These are phyloP conservation scores for Xylariaceae sp. DNA, from an alignment of 2,329 filamentous ascomycete genomes.

Conservation along the genomic window DNA sequence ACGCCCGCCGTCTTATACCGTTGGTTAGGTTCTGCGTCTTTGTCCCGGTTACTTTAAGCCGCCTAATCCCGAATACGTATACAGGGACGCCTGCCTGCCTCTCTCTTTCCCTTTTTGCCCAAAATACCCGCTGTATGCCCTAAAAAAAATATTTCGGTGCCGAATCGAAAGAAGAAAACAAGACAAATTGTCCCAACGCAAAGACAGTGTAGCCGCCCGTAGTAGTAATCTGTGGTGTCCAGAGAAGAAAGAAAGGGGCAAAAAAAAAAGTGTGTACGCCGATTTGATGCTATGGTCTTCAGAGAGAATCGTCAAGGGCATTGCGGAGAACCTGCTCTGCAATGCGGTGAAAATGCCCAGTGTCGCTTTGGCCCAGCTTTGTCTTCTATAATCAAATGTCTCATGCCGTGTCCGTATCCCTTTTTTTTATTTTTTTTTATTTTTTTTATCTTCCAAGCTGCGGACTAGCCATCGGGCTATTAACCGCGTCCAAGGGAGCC, in stretches of 20 bases:
- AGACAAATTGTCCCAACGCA: not conserved
- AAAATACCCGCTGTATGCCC: slow-evolving; percentile 16
- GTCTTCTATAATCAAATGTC: not conserved
- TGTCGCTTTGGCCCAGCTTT: slow-evolving; percentile 11
- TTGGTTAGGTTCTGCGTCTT: too few relatives aligned
- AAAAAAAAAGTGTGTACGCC: slow-evolving; percentile 28
- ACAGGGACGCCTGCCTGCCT: slow-evolving; percentile 27
- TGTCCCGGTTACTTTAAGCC: slow-evolving; percentile 2
- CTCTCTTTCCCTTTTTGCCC: slow-evolving; percentile 3
- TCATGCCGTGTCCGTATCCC: not conserved
- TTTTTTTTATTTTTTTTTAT: not conserved
- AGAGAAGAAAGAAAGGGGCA: slow-evolving; percentile 6
- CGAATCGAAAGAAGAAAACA: not conserved
- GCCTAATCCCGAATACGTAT: slow-evolving; percentile 24
- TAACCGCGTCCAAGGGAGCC: slow-evolving; percentile 76
- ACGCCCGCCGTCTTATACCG: too few relatives aligned
- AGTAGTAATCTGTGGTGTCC: slow-evolving; percentile 18
- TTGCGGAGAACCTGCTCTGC: slow-evolving; percentile 27
- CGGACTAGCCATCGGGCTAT: slow-evolving; percentile 52
- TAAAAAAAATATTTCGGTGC: slow-evolving; percentile 4
- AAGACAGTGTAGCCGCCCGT: slow-evolving; percentile 23
- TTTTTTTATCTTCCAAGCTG: slow-evolving; percentile 14
- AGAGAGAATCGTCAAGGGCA: slow-evolving; percentile 12
- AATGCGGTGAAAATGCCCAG: slow-evolving; percentile 3
- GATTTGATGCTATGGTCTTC: slow-evolving; percentile 34